A percentile compares a stretch with the other conserved stretches of the same genome.
Conservation (phyloP, 78 protist genomes). For the Acrasis kona region DNA sequence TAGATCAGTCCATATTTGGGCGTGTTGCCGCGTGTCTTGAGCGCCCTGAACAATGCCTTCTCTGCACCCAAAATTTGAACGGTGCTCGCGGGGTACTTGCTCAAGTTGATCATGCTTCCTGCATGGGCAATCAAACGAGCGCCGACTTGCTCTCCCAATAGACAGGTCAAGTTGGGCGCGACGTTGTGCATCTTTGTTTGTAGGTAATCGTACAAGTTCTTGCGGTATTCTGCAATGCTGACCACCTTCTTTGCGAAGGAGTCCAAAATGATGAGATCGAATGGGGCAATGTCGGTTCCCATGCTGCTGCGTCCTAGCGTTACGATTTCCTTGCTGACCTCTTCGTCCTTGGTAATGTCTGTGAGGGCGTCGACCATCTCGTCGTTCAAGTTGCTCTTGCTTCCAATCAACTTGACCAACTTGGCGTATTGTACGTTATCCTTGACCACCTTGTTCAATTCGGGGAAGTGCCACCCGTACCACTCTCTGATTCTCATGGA, state of each 20-base stretch:
- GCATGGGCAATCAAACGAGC: slow-evolving; percentile 89
- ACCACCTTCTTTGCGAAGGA: slow-evolving; percentile 78
- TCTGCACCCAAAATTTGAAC: slow-evolving; percentile 99
- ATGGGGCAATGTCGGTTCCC: slow-evolving; percentile 49
- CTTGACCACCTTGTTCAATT: slow-evolving; percentile 74
- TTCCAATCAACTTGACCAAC: slow-evolving; percentile 37
- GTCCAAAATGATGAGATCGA: slow-evolving; percentile 70
- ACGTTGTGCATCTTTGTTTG: slow-evolving; percentile 75
- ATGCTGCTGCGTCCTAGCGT: slow-evolving; percentile 9
- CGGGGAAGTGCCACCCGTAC: slow-evolving; percentile 99
- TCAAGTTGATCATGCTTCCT: slow-evolving; percentile 87
- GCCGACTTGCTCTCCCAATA: slow-evolving; percentile 94
- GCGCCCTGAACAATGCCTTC: slow-evolving; percentile 97
- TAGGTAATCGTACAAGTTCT: slow-evolving; percentile 67
- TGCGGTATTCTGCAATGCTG: slow-evolving; percentile 75
- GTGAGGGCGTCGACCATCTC: slow-evolving; percentile 14
- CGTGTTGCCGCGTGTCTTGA: slow-evolving; percentile 83
- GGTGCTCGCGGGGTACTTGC: slow-evolving; percentile 99
- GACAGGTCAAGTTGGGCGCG: slow-evolving; percentile 93
- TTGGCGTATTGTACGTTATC: slow-evolving; percentile 77
- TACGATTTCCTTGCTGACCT: slow-evolving; percentile 29
- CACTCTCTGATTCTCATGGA: slow-evolving; percentile 96
- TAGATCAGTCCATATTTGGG: slow-evolving; percentile 98
- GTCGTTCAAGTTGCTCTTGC: slow-evolving; percentile 8
- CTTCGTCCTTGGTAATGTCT: slow-evolving; percentile 45